These are phyloP conservation scores for Choiromyces venosus DNA, from an alignment of 495 filamentous ascomycete genomes.

Conservation along the genomic window DNA sequence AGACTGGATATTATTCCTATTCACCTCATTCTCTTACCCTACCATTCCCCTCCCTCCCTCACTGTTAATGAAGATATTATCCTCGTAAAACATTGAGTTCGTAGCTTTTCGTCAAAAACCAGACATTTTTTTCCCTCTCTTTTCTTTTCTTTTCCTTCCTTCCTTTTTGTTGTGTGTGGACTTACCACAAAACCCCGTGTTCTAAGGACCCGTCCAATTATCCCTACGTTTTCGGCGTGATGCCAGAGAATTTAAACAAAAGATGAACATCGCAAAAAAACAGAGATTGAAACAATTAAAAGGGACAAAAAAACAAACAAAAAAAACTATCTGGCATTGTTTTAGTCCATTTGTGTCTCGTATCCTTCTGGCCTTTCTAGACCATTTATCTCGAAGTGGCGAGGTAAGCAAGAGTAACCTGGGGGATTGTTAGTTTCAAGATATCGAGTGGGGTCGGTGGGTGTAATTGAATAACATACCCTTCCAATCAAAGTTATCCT, in stretches of 20 bases:
- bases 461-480: constrained; percentile 55
- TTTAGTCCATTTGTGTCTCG: constrained; percentile 61
- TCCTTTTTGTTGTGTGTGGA: background rate
- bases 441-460: background rate
- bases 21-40: background rate
- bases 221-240: constrained; percentile 7
- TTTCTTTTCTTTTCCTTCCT: background rate
- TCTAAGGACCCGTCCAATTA: background rate
- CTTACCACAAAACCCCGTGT: background rate
- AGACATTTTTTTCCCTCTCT: background rate
- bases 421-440: background rate
- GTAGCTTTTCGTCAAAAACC: background rate
- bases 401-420: constrained; percentile 60
- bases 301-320: background rate
- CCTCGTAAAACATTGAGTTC: background rate
- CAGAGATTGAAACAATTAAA: constrained; percentile 7
- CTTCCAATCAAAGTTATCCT: constrained; percentile 98
- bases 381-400: constrained; percentile 75
- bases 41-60: background rate
- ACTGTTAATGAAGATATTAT: background rate
- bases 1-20: background rate
- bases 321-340: constrained; percentile 3
- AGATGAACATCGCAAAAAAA: constrained; percentile 26
- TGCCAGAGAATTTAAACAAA: constrained; percentile 19
- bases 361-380: constrained; percentile 76